phyloP scores from a whole-genome alignment of 371 early-diverging fungal species.

The Mucor sp. region DNA sequence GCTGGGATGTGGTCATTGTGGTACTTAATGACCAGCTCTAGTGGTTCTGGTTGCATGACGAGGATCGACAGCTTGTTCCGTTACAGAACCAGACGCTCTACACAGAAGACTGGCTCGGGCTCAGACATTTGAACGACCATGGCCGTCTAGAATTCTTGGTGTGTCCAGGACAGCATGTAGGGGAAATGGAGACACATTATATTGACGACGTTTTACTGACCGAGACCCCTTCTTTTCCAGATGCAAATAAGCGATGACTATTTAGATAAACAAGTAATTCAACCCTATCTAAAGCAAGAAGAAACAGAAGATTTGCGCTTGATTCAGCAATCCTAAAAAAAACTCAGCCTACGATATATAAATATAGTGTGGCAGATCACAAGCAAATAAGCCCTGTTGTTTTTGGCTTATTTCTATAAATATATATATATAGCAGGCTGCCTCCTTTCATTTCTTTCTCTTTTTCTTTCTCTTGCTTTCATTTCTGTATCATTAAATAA shows the following conservation, averaged over 20 bases:
- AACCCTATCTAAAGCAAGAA: constrained; percentile 53
- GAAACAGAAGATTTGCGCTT: constrained; percentile 5
- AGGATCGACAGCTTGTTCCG: constrained; percentile 50
- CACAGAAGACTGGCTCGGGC: constrained; percentile 72
- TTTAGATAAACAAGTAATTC: constrained; percentile 46
- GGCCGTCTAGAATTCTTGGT: constrained; percentile 63
- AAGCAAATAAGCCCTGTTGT: constrained; percentile 1
- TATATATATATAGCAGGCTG: constrained; percentile 7
- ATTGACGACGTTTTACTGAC: constrained; percentile 16
- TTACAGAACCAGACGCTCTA: constrained; percentile 65
- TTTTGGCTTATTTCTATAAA: constrained; percentile 2
- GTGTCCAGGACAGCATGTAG: constrained; percentile 75
- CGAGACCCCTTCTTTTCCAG: constrained; percentile 23
- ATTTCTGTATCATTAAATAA: constrained; percentile 12
- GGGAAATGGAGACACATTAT: constrained; percentile 12
- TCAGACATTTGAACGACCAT: constrained; percentile 57
- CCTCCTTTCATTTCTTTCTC: constrained; percentile 3
- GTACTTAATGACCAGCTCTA: constrained; percentile 21
- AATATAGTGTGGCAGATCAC: neutral
- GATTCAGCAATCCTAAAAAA: constrained; percentile 15
- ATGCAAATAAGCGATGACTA: constrained; percentile 64
- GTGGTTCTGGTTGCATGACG: constrained; percentile 79
- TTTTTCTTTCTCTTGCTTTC: constrained; percentile 1
- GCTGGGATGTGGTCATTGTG: neutral
- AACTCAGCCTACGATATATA: neutral